Base-by-base conservation (phyloP, 1,284 basidiomycete genomes). In the Irpex sp. region DNA sequence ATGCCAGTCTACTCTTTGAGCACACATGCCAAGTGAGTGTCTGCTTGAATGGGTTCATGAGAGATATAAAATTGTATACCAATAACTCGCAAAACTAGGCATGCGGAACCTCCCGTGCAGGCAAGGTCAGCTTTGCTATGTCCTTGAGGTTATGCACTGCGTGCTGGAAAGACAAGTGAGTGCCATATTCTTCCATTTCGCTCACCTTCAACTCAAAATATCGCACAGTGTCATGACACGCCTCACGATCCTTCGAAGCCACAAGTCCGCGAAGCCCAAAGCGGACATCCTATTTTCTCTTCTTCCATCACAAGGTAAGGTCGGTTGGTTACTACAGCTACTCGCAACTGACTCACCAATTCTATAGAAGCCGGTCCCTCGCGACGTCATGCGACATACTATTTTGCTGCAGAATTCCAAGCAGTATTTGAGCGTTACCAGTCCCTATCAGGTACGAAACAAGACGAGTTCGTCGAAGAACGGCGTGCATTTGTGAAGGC, bases 1-100 rank as follows among this genome's bases (percentile, higher is more conserved):
- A 73, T 42, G 73, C 72, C 1, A 66, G 74, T 7, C 65, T 80
- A 38, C 32, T 80, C 6, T 80, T 78, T 67, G 74, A 73, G 42
- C 54, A 64, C 4, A 22, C 44, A 10, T 76, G 75, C 43, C 54
- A 70, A 13, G 75, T 74, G 18, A 64, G 73, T 72, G 3, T 38
- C 32, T 38, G 24, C 18, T 65, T 22, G 18, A 18, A 20, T 65
- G 6, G 13, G 27, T 24, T 22, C 27, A 43, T 6, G 11, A 13
- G 11, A 32, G 22, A 32, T 38, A 18, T 24, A 24, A 9, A 4
- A 6, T n/a, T 11, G 13, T 65, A 42, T 59, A 66, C 54, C 15
- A 38, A 38, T 22, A 18, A 54, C n/a, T 54, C n/a, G 13, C 2
- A n/a, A 15, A 13, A 13, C 11, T 49, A 62, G 71, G 71, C 65